A percentile compares a stretch with the other conserved stretches of the same genome.
phyloP scores from a whole-genome alignment of 495 filamentous ascomycete species.

The Penicillium pulvis region DNA sequence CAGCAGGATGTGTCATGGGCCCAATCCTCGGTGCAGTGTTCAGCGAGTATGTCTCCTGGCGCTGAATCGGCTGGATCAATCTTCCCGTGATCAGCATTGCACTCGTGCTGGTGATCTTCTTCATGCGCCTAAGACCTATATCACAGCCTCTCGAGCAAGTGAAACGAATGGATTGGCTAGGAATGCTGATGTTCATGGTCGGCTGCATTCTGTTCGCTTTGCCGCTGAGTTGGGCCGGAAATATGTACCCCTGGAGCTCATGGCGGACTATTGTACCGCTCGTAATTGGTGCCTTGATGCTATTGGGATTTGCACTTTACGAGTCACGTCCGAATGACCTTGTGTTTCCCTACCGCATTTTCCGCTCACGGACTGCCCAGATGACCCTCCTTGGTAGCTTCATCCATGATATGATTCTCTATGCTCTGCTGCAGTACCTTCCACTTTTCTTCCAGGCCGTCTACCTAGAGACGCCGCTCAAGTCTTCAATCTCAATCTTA shows the following conservation, averaged over 20 bases:
- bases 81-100: constrained; percentile 53
- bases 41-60: constrained; percentile 45
- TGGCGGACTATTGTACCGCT: constrained; percentile 52
- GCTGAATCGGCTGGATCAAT: constrained; percentile 73
- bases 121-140: constrained; percentile 39
- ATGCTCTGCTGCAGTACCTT: constrained; percentile 39
- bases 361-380: constrained; percentile 29
- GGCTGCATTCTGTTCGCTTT: constrained; percentile 50
- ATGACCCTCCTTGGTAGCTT: constrained; percentile 24
- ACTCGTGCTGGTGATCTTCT: constrained; percentile 51
- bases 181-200: constrained; percentile 51
- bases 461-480: constrained; percentile 21
- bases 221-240: constrained; percentile 57
- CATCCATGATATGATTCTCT: constrained; percentile 14
- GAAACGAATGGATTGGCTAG: constrained; percentile 56
- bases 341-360: constrained; percentile 35
- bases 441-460: constrained; percentile 52
- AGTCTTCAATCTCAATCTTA: constrained; percentile 32
- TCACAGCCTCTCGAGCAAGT: constrained; percentile 35
- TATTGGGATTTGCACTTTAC: constrained; percentile 24
- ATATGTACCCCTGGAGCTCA: constrained; percentile 53
- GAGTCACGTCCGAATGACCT: constrained; percentile 1
- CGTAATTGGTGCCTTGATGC: constrained; percentile 15
- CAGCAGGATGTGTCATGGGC: constrained; percentile 33
- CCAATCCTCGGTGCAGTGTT: constrained; percentile 38